These are phyloP conservation scores for Botrytis fragariae DNA, from an alignment of 2,329 filamentous ascomycete species.

Conservation along the genomic window DNA sequence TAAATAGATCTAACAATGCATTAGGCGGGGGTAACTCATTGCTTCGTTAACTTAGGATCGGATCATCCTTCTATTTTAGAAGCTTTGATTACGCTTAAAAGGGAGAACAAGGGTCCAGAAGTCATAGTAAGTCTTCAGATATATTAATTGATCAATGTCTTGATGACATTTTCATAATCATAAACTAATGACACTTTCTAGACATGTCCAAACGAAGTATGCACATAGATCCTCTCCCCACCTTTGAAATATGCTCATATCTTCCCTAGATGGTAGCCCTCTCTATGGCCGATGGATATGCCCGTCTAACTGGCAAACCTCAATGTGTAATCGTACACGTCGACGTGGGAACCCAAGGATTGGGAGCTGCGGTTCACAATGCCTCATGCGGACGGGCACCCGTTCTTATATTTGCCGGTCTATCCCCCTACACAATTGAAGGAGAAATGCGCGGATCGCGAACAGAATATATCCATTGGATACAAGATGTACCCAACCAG, in stretches of 20 bases:
- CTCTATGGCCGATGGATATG: slow-evolving; percentile 75
- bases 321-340: slow-evolving; percentile 68
- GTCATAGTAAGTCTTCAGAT: slow-evolving; percentile 45
- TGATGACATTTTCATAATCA: neutral
- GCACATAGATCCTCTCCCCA: slow-evolving; percentile 18
- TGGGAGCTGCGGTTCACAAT: slow-evolving; percentile 66
- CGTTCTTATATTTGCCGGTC: slow-evolving; percentile 68
- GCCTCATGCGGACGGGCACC: slow-evolving; percentile 67
- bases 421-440: slow-evolving; percentile 71
- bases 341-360: slow-evolving; percentile 73
- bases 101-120: slow-evolving; percentile 59
- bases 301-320: slow-evolving; percentile 61
- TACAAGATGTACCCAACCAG: slow-evolving; percentile 74
- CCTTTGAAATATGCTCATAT: slow-evolving; percentile 21
- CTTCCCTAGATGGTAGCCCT: slow-evolving; percentile 64
- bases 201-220: slow-evolving; percentile 66
- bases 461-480: slow-evolving; percentile 78
- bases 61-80: slow-evolving; percentile 70
- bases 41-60: slow-evolving; percentile 59
- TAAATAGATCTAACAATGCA: neutral
- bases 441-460: slow-evolving; percentile 67
- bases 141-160: neutral
- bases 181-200: slow-evolving; percentile 4
- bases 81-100: slow-evolving; percentile 69
- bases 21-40: slow-evolving; percentile 49